A percentile compares a stretch with the other conserved stretches of the same genome.
phyloP scores from a whole-genome alignment of 2,329 filamentous ascomycete species.

The Magnaporthiopsis poae region DNA sequence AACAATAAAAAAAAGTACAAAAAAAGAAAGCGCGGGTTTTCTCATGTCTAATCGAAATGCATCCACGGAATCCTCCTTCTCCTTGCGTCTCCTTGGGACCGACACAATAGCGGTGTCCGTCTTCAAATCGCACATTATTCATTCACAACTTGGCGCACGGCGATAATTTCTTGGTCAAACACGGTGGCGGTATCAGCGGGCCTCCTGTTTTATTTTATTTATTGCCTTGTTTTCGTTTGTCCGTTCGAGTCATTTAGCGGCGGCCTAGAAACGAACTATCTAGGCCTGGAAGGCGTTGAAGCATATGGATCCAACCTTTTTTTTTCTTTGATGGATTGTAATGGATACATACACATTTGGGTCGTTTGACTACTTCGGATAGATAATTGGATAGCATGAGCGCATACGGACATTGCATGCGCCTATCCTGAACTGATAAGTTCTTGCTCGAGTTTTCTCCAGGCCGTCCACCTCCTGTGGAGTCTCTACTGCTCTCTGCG shows the following conservation, averaged over 20 bases:
- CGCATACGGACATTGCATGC: no score
- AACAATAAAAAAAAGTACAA: not conserved
- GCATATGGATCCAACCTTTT: not conserved
- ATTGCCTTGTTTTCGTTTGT: not conserved
- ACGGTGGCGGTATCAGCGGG: not conserved
- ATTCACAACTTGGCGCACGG: not conserved
- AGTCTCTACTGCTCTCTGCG: no score
- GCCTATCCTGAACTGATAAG: no score
- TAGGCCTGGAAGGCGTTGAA: not conserved
- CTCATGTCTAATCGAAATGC: not conserved
- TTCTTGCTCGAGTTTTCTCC: no score
- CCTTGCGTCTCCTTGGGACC: not conserved
- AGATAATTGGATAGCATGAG: no score
- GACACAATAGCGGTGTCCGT: not conserved
- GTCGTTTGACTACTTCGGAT: no score
- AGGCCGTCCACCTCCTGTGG: no score
- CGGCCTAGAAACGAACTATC: not conserved
- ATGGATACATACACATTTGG: not conserved
- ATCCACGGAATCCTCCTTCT: no score
- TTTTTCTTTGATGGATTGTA: not conserved
- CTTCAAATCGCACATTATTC: not conserved
- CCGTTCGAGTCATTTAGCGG: not conserved
- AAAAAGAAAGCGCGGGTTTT: not conserved
- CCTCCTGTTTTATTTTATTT: not conserved
- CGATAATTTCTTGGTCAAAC: not conserved